These are phyloP conservation scores for Solanum hybrid DNA, from an alignment of 305 asterid genomes.

Conservation along the genomic window DNA sequence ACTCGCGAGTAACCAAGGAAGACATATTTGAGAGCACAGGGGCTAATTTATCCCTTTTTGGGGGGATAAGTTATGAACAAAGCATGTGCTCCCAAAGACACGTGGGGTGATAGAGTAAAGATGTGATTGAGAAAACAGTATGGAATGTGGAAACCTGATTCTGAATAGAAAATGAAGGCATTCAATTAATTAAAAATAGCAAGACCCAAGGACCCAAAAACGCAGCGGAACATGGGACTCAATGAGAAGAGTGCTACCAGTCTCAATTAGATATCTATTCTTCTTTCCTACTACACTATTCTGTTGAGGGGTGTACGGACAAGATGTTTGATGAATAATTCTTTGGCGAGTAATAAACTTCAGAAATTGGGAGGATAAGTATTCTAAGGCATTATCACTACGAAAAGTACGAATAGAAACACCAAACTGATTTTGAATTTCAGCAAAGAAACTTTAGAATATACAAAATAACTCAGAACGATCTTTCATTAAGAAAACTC, in stretches of 20 bases:
- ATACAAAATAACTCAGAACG: background rate
- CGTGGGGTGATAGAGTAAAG: background rate
- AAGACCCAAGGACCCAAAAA: background rate
- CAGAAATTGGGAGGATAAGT: background rate
- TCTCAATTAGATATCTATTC: background rate
- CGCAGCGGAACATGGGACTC: background rate
- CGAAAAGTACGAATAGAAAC: background rate
- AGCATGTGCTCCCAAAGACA: background rate
- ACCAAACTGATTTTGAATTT: background rate
- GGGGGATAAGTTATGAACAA: background rate
- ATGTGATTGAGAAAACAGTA: background rate
- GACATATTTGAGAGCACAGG: background rate
- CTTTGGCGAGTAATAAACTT: background rate
- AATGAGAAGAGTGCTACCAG: background rate
- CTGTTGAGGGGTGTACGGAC: background rate
- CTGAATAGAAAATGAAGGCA: background rate
- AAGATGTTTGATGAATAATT: background rate
- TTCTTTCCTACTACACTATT: background rate
- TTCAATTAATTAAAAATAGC: background rate
- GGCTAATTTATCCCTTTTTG: too few relatives aligned
- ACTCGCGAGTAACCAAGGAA: background rate
- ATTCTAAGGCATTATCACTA: background rate
- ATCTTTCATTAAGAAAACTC: background rate
- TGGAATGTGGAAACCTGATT: background rate
- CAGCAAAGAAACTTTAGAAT: too few relatives aligned